Evolutionary conservation across 768 basidiomycete species (phyloP), one percentile per base, ranked within the genome.

Genomic region (Inosperma sp.): DNA sequence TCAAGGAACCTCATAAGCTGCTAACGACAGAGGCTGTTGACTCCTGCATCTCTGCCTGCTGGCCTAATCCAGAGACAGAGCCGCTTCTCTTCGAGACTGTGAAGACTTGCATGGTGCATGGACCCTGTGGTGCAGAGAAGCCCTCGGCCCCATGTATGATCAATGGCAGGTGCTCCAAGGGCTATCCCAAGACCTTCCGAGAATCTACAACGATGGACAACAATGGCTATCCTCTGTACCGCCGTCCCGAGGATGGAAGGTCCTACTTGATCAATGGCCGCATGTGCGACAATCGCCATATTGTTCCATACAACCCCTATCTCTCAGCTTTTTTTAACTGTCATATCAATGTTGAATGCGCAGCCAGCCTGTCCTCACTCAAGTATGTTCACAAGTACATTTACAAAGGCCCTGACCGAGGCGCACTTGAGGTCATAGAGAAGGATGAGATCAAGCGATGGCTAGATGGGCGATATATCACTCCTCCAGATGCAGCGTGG

Each of bases 341-440:
- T 49, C 76, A 80, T 49, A 73, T 76, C 51, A 80, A 79, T 59
- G 53, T 73, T 2, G 76, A 79, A 54, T 66, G 68, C 49, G 64
- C 59, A 36, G 61, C 60, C 0, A 63, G 65, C 6, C 56, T 78
- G 26, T 57, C 6, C 5, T 53, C 72, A 1, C 43, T 73, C 53
- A 78, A 79, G 48, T 80, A 80, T 51, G 55, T 72, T 13, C 66
- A 69, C 60, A 77, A 78, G 54, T 78, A 78, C 52, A 62, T 76
- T 16, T 66, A 75, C 58, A 79, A 79, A 55, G 75, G 79, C 7
- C 52, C 51, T 36, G 73, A 77, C 54, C 54, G 62, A 12, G 59
- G 41, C 1, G 12, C 34, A 1, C 29, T 61, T 1, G 51, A 58
- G 51, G 50, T 60, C 68, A 3, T 62, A n/a, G 22, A 65, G 26